Percentiles rank a stretch among this genome's conserved stretches.
These are phyloP conservation scores for Wallacemonas sp. DNA, from an alignment of 208 protist species.

Conservation along the genomic window DNA sequence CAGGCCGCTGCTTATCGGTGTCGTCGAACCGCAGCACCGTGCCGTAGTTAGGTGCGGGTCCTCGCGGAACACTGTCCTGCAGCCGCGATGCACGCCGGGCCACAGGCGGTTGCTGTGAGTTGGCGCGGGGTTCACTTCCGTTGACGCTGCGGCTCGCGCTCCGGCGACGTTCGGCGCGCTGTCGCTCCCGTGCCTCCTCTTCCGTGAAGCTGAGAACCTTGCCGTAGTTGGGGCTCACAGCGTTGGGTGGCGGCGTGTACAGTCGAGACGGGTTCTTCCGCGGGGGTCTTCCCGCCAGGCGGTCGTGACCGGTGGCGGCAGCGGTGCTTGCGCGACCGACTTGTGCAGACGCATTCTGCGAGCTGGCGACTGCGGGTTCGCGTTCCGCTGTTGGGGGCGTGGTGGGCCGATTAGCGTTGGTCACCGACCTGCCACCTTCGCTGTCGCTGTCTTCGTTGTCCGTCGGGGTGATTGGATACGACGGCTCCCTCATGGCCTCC, in stretches of 20 bases:
- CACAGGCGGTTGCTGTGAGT: not conserved
- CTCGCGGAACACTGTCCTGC: slow-evolving; percentile 13
- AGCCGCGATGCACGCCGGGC: slow-evolving; percentile 12
- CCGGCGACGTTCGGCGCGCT: slow-evolving; percentile 8
- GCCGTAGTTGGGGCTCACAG: slow-evolving; percentile 55
- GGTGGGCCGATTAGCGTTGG: no score
- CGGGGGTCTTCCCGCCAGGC: not conserved
- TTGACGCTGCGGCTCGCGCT: not conserved
- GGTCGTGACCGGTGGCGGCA: not conserved
- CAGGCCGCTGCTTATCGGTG: not conserved
- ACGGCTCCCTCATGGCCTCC: not conserved
- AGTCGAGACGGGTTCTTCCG: not conserved
- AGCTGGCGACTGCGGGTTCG: no score
- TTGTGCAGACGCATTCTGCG: no score
- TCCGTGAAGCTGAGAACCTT: slow-evolving; percentile 53
- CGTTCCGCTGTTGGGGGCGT: no score
- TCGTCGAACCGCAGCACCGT: not conserved
- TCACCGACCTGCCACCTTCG: not conserved
- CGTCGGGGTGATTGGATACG: not conserved
- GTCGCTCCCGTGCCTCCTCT: slow-evolving; percentile 37
- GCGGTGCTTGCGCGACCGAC: no score
- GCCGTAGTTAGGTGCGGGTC: not conserved
- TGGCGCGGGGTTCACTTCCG: not conserved
- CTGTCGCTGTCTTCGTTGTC: not conserved
- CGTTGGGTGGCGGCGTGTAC: not conserved